Conservation (phyloP, 2,329 filamentous ascomycete genomes). For the Sporothrix pseudoabietina region DNA sequence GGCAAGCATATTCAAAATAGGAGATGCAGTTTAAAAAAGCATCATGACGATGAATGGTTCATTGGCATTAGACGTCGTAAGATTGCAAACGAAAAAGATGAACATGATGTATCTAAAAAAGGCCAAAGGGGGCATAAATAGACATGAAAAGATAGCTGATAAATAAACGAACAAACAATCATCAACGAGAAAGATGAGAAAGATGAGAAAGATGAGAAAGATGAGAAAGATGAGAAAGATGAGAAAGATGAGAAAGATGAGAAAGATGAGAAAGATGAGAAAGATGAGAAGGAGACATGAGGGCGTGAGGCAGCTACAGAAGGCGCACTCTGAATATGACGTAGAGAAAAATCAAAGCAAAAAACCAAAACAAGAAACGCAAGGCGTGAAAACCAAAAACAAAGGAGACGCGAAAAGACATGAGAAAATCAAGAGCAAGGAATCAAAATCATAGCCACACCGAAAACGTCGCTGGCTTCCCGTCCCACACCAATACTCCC, state of each 20-base stretch:
- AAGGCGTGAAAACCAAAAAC: conserved; percentile 7
- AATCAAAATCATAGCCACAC: background rate
- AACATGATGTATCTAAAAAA: background rate
- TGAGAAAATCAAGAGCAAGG: background rate
- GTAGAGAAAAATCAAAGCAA: background rate
- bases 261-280: background rate
- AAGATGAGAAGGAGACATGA: background rate
- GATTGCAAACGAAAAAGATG: background rate
- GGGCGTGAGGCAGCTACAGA: background rate
- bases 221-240: background rate
- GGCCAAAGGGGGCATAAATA: background rate
- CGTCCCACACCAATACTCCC: background rate
- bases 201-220: background rate
- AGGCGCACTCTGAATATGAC: background rate
- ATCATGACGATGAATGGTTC: background rate
- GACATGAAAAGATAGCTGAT: background rate
- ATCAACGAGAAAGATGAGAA: background rate
- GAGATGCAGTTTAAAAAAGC: too few relatives aligned
- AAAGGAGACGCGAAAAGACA: background rate
- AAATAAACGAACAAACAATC: background rate
- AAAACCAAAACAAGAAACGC: too few relatives aligned
- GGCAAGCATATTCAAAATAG: too few relatives aligned
- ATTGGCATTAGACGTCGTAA: background rate
- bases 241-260: background rate
- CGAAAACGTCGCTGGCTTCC: conserved; percentile 1